phyloP scores from a whole-genome alignment of 257 asterid genomes.

The Petunia secreta region DNA sequence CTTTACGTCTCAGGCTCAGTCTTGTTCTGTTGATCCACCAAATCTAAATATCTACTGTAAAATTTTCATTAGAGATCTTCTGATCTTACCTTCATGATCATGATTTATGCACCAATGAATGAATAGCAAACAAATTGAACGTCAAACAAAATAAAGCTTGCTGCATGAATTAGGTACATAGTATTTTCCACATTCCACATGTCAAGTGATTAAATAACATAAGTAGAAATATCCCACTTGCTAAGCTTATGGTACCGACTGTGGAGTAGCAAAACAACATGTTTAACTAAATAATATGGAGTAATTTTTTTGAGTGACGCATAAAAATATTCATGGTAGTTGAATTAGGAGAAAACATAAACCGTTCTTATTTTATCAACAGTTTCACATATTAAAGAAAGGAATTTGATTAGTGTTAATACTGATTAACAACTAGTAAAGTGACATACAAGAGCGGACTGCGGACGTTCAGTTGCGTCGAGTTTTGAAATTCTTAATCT shows the following conservation, averaged over 20 bases:
- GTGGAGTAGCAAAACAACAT: neutral
- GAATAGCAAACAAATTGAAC: neutral
- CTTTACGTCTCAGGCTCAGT: neutral
- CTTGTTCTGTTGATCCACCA: constrained; percentile 11
- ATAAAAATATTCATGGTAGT: neutral
- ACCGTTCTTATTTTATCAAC: neutral
- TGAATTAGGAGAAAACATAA: constrained; percentile 12
- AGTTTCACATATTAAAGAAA: neutral
- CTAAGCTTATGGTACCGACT: neutral
- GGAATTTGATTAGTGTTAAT: constrained; percentile 2
- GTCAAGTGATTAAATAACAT: neutral
- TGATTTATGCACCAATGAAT: neutral
- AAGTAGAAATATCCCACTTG: neutral
- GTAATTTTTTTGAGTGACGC: neutral
- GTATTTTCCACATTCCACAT: neutral
- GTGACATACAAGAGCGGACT: constrained; percentile 25
- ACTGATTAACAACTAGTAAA: constrained; percentile 10
- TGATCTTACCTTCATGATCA: neutral
- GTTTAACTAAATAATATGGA: neutral
- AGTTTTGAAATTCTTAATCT: constrained; percentile 15
- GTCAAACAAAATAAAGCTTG: neutral
- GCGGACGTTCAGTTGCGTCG: constrained; percentile 22
- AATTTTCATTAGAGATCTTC: too few relatives aligned
- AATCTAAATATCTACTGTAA: neutral
- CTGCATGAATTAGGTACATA: neutral